Conservation (phyloP, 306 rosid species). For the Cucumis melo region DNA sequence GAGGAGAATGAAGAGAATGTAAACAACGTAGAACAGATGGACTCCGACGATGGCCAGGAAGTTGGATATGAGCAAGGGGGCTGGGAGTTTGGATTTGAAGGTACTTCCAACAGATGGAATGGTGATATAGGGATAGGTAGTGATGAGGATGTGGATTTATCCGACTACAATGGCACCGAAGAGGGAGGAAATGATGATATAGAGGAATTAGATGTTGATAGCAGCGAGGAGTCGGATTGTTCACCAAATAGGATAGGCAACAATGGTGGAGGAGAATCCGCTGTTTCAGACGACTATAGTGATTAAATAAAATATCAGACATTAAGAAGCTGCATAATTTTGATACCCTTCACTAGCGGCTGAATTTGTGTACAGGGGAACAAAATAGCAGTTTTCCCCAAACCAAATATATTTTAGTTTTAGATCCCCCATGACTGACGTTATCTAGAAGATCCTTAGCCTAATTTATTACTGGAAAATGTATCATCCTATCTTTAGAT, state of each 20-base stretch:
- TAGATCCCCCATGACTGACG: not conserved
- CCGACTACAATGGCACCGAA: slow-evolving; percentile 50
- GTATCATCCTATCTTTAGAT: not conserved
- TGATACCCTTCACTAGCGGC: slow-evolving; percentile 3
- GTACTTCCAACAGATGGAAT: slow-evolving; percentile 52
- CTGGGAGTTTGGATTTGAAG: slow-evolving; percentile 66
- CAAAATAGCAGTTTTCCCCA: not conserved
- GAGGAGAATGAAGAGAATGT: slow-evolving; percentile 7
- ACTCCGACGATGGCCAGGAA: slow-evolving; percentile 69
- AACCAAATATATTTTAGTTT: not conserved
- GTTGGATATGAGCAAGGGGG: slow-evolving; percentile 69
- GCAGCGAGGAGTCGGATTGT: slow-evolving; percentile 69
- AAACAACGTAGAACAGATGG: slow-evolving; percentile 49
- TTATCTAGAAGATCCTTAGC: not conserved
- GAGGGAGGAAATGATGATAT: slow-evolving; percentile 60
- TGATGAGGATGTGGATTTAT: slow-evolving; percentile 68
- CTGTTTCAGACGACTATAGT: slow-evolving; percentile 70
- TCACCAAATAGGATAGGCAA: slow-evolving; percentile 31
- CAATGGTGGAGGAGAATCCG: slow-evolving; percentile 51
- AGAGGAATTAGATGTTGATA: slow-evolving; percentile 39
- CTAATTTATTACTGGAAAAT: slow-evolving; percentile 2
- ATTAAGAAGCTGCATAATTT: slow-evolving; percentile 2
- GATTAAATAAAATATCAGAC: slow-evolving; percentile 23
- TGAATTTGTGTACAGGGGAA: slow-evolving; percentile 9
- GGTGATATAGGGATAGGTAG: slow-evolving; percentile 40